Evolutionary conservation across 1,139 yeast genomes (phyloP), one percentile per base, ranked within the genome.

Genomic region (Debaryomyces subglobosus): DNA sequence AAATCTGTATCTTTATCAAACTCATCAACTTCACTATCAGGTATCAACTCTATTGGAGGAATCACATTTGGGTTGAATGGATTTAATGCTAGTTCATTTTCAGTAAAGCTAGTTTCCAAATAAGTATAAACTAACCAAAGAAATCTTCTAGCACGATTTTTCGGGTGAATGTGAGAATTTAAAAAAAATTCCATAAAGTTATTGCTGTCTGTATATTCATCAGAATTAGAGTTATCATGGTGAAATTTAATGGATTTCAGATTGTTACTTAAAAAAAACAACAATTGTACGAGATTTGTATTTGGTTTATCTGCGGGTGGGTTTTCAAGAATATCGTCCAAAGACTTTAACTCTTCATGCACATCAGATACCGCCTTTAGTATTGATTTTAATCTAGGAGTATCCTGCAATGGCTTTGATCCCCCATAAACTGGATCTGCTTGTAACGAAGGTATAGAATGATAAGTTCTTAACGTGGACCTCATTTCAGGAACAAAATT

Each of bases 401-500:
- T 95, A 64, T 94, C 99, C 67, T 94, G 98, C 39, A 94, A 73
- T 48, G 91, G 95, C 63, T 88, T 89, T 43, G 84, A 77, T 8
- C 70, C 67, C 0, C 76, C 78, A 39, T 74, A 65, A 46, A 69
- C 69, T 10, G 86, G 81, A 53, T 81, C 82, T 2, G 86, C 83
- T 63, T 94, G 98, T 46, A 94, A 74, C 5, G 92, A 84, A 0
- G 99, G 99, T 34, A 94, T 89, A 12, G 96, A 88, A 66, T 92
- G 97, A 63, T 88, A 94, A 0, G 97, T 92, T 58, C 98, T 77
- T 56, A 92, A 75, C 53, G 92, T 94, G 0, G 97, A 90, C 56
- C 91, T 86, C 98, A 92, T 92, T 63, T 91, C 97, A n/a, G 96
- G 91, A 48, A 90, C 96, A 63, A 92, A 94, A 67, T 92, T 92